Percentiles rank a stretch among this genome's conserved stretches.
Conservation (phyloP, 1,139 yeast genomes). For the Hansenula anomala region DNA sequence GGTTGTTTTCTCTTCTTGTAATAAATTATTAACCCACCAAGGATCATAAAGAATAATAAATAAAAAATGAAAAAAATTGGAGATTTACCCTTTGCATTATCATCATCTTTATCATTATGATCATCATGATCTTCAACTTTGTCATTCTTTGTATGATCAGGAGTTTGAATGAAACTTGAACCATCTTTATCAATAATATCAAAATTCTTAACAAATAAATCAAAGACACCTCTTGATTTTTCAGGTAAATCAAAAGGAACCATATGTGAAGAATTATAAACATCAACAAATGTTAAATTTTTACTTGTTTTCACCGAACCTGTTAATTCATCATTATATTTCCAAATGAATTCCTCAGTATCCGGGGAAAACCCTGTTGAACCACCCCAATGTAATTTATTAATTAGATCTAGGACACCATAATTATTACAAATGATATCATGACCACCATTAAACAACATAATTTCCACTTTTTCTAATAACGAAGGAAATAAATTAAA, state of each 20-base stretch:
- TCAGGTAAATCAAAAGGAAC: conserved; percentile 83
- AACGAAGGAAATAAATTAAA: conserved; percentile 61
- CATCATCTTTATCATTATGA: conserved; percentile 3
- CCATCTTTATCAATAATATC: conserved; percentile 15
- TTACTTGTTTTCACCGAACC: conserved; percentile 57
- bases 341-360: conserved; percentile 41
- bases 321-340: conserved; percentile 38
- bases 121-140: conserved; percentile 6
- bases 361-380: conserved; percentile 48
- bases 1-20: conserved; percentile 14
- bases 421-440: conserved; percentile 84
- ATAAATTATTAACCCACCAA: conserved; percentile 15
- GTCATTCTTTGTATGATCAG: conserved; percentile 14
- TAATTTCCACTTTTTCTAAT: conserved; percentile 50
- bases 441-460: conserved; percentile 81
- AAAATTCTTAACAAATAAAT: conserved; percentile 28
- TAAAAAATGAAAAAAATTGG: conserved; percentile 19
- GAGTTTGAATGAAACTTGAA: conserved; percentile 18
- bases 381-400: conserved; percentile 66
- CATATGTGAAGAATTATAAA: conserved; percentile 86
- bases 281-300: conserved; percentile 72
- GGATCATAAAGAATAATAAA: conserved; percentile 13
- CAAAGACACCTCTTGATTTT: conserved; percentile 65
- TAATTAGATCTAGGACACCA: conserved; percentile 68
- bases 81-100: conserved; percentile 12